Evolutionary conservation across 768 basidiomycete genomes (phyloP).

Genomic region (Auricularia sp.): DNA sequence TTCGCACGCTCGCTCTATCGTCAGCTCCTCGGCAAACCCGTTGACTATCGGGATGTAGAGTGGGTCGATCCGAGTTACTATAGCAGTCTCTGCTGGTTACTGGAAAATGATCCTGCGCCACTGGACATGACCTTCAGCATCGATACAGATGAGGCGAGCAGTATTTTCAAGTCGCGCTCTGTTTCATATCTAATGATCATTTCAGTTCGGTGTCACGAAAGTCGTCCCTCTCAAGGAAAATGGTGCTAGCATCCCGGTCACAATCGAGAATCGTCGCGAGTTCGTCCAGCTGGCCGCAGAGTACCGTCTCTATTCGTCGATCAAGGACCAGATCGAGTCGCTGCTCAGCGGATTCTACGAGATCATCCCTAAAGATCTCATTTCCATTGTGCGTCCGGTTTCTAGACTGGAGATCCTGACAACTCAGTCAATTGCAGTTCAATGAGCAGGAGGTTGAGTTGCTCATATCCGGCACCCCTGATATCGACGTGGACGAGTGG

Average conservation of each 20-base stretch:
- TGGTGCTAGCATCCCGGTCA: slow-evolving; percentile 78
- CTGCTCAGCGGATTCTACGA: slow-evolving; percentile 90
- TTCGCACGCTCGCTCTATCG: slow-evolving; percentile 95
- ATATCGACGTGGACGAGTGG: slow-evolving; percentile 98
- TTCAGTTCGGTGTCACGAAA: slow-evolving; percentile 81
- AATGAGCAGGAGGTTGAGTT: slow-evolving; percentile 92
- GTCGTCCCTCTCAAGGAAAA: slow-evolving; percentile 79
- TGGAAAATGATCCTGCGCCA: slow-evolving; percentile 86
- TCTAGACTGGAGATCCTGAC: slow-evolving; percentile 10
- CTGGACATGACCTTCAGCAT: slow-evolving; percentile 90
- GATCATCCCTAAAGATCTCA: slow-evolving; percentile 92
- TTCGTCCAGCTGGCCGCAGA: slow-evolving; percentile 94
- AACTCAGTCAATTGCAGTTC: slow-evolving; percentile 43
- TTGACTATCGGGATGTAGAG: slow-evolving; percentile 93
- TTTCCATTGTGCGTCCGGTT: slow-evolving; percentile 65
- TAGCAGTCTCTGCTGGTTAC: slow-evolving; percentile 95
- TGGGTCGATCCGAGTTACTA: slow-evolving; percentile 99
- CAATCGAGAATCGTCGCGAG: slow-evolving; percentile 93
- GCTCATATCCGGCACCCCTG: slow-evolving; percentile 94
- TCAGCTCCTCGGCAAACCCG: slow-evolving; percentile 86
- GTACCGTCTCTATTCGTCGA: slow-evolving; percentile 86
- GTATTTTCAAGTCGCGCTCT: slow-evolving; percentile 9
- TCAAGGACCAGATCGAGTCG: slow-evolving; percentile 91
- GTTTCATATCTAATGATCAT: slow-evolving; percentile 8
- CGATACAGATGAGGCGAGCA: slow-evolving; percentile 81